These are phyloP conservation scores for Globisporangium nagaii DNA, from an alignment of 352 stramenopile species.

Conservation along the genomic window DNA sequence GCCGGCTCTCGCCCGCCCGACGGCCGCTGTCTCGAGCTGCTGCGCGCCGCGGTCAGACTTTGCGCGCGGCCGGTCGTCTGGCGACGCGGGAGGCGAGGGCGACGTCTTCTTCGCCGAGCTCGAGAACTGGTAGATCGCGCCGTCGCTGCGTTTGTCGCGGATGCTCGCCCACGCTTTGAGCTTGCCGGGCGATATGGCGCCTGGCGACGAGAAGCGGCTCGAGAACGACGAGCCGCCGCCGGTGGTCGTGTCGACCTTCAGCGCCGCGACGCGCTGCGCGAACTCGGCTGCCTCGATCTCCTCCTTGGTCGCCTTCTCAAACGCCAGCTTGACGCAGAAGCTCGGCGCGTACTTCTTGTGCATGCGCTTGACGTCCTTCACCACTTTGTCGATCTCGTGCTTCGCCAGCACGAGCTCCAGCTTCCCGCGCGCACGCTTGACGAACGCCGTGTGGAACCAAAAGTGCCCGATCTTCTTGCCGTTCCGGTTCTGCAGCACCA, in stretches of 20 bases:
- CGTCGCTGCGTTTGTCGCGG: conserved; percentile 14
- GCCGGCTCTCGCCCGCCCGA: background rate
- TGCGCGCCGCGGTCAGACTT: conserved; percentile 5
- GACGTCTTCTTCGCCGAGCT: conserved; percentile 4
- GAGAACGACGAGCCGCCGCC: background rate
- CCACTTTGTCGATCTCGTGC: conserved; percentile 62
- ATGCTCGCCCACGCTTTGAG: conserved; percentile 14
- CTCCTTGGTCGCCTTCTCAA: conserved; percentile 31
- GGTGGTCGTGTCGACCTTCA: background rate
- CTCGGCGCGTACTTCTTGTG: conserved; percentile 53
- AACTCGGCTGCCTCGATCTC: conserved; percentile 14
- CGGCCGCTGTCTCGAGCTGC: background rate
- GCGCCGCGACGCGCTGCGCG: conserved; percentile 1
- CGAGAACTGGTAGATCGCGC: conserved; percentile 1
- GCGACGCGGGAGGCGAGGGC: background rate
- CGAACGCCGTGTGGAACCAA: conserved; percentile 78
- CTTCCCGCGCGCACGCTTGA: conserved; percentile 9
- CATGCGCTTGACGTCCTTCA: conserved; percentile 64
- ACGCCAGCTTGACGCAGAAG: conserved; percentile 45
- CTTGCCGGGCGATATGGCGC: conserved; percentile 1
- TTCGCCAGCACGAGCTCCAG: conserved; percentile 43
- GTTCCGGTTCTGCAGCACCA: conserved; percentile 38
- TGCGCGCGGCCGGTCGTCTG: conserved; percentile 1
- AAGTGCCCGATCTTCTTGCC: conserved; percentile 50
- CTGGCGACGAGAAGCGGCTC: conserved; percentile 4